Evolutionary conservation across 75 land plant genomes (phyloP).

Genomic region (Selaginella moellendorffii): DNA sequence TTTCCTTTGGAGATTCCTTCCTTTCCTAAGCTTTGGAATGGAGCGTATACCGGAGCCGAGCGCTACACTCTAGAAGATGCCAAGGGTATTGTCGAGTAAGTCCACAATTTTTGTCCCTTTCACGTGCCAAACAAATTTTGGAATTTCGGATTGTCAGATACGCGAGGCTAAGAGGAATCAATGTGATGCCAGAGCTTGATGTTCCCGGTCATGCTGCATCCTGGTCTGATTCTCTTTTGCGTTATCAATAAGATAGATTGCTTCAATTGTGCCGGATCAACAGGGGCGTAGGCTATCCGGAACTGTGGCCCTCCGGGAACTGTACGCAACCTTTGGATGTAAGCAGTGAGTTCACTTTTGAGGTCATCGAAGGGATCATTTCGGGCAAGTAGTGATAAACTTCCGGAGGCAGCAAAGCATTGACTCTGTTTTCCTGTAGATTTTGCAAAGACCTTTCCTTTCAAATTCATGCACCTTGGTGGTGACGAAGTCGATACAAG

Average conservation of each 20-base stretch:
- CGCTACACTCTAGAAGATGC: conserved; percentile 6
- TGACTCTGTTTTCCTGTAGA: too few species aligned
- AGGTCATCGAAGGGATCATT: conserved; percentile 3
- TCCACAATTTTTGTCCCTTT: not conserved
- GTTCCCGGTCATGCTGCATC: conserved; percentile 9
- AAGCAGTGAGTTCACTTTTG: not conserved
- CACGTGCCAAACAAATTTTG: too few species aligned
- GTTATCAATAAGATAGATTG: not conserved
- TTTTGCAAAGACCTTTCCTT: conserved; percentile 70
- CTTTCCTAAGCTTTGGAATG: not conserved
- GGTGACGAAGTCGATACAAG: conserved; percentile 94
- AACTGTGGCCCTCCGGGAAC: conserved; percentile 3
- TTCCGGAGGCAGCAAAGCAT: too few species aligned
- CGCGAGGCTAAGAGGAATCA: conserved; percentile 6
- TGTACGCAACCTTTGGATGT: conserved; percentile 6
- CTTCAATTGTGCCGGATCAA: too few species aligned
- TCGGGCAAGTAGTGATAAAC: not conserved
- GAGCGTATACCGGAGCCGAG: not conserved
- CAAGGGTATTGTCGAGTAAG: conserved; percentile 7
- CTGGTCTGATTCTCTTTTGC: not conserved
- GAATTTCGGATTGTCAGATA: too few species aligned
- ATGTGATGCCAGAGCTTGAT: conserved; percentile 7
- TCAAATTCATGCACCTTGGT: conserved; percentile 80
- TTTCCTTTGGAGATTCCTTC: conserved; percentile 6
- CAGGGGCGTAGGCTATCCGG: conserved; percentile 6